Base-by-base conservation (phyloP, 1,139 yeast species). In the Wickerhamomyces sp. region DNA sequence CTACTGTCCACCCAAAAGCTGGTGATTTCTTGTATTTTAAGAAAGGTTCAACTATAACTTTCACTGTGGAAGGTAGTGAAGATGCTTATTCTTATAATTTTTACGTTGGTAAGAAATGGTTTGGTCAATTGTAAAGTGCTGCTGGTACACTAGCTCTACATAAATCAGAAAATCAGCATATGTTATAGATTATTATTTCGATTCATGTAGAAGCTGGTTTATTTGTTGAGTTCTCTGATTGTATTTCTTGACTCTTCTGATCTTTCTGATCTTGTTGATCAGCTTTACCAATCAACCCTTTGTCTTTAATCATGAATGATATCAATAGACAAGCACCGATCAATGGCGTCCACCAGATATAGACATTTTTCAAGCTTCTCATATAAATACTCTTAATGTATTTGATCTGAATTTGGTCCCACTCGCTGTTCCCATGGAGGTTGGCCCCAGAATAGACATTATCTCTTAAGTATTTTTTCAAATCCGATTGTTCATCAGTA, bases 21-120 rank as follows among this genome's bases (percentile, higher is more conserved):
- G 76, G 76, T 36, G 76, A 70, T 42, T 70, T 68, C 11, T 61
- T 70, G 42, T 66, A 56, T 37, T 64, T 70, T 49, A 62, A 59
- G 39, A 68, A 68, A 52, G 74, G 74, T 17, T 52, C 66, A 31
- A 66, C 71, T 26, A 62, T 68, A 33, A 69, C 75, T 26, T 70
- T 70, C 41, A 61, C 62, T 41, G 64, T 73, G 37, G 67, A 71
- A 33, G 80, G 79, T 36, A 49, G 38, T 26, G 52, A 40, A 22
- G 44, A 44, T 28, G 43, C 52, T 16, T 72, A 72, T 46, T 76
- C 72, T 29, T 66, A 65, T 43, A 70, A 75, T 40, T 75, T 70
- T 62, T 75, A 71, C 62, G 63, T 69, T 46, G 81, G 80, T 43
- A 45, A 40, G 36, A 49, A 49, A 40, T 27, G 24, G 17, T 37